phyloP scores from a whole-genome alignment of 495 filamentous ascomycete species.

The Penicillium fimorum region DNA sequence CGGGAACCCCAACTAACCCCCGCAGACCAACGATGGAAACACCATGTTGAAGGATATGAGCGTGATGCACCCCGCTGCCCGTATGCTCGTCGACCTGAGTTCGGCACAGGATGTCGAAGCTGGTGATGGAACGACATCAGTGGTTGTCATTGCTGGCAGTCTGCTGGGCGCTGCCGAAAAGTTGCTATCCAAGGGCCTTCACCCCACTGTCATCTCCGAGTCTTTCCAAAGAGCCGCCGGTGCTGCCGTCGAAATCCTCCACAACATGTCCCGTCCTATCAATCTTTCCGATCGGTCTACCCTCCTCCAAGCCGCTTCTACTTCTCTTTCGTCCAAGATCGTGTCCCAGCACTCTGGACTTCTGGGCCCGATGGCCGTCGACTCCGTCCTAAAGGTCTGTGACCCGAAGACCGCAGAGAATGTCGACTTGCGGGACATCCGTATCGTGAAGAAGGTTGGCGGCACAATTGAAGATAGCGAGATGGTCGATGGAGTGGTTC shows the following conservation, averaged over 20 bases:
- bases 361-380: slow-evolving; percentile 93
- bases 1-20: slow-evolving; percentile 22
- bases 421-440: slow-evolving; percentile 92
- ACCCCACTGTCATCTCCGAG: slow-evolving; percentile 96
- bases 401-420: slow-evolving; percentile 94
- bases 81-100: slow-evolving; percentile 97
- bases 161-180: slow-evolving; percentile 90
- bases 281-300: slow-evolving; percentile 82
- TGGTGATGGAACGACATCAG: slow-evolving; percentile 96
- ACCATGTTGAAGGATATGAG: slow-evolving; percentile 99
- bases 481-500: slow-evolving; percentile 90
- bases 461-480: slow-evolving; percentile 98
- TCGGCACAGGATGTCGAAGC: slow-evolving; percentile 98
- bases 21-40: slow-evolving; percentile 91
- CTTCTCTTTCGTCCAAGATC: slow-evolving; percentile 97
- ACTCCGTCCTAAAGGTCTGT: slow-evolving; percentile 91
- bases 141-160: slow-evolving; percentile 95
- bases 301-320: slow-evolving; percentile 93
- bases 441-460: slow-evolving; percentile 96
- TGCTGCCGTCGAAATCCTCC: slow-evolving; percentile 82
- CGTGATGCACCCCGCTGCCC: slow-evolving; percentile 96
- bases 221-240: slow-evolving; percentile 93
- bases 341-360: slow-evolving; percentile 93
- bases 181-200: slow-evolving; percentile 86
- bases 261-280: slow-evolving; percentile 94